Conservation (phyloP, 1,139 yeast species). For the Yamadazyma mexicana region DNA sequence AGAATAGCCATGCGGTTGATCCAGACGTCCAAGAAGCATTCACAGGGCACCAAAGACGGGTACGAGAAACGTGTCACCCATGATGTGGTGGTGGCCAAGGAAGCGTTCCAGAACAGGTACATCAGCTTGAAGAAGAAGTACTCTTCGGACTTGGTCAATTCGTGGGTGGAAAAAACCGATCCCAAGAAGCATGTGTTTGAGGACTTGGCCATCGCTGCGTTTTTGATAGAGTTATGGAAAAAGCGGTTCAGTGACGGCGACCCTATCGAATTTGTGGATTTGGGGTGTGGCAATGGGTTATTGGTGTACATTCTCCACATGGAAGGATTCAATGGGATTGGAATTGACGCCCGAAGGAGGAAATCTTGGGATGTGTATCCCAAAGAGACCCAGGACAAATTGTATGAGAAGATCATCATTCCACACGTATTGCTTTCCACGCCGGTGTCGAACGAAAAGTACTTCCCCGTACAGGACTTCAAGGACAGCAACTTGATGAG, state of each 20-base stretch:
- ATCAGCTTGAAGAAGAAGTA: slow-evolving; percentile 79
- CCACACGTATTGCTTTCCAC: slow-evolving; percentile 72
- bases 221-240: slow-evolving; percentile 85
- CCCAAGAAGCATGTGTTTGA: slow-evolving; percentile 96
- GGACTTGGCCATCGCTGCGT: slow-evolving; percentile 94
- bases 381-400: slow-evolving; percentile 48
- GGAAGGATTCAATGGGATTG: slow-evolving; percentile 84
- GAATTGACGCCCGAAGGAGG: slow-evolving; percentile 86
- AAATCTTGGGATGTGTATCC: slow-evolving; percentile 87
- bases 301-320: slow-evolving; percentile 69
- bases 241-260: slow-evolving; percentile 50
- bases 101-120: slow-evolving; percentile 80
- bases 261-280: slow-evolving; percentile 71
- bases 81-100: slow-evolving; percentile 82
- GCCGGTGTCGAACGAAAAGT: slow-evolving; percentile 53
- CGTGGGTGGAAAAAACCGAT: slow-evolving; percentile 92
- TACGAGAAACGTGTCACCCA: slow-evolving; percentile 87
- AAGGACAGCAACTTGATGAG: slow-evolving; percentile 58
- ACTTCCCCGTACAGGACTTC: slow-evolving; percentile 49
- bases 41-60: slow-evolving; percentile 79
- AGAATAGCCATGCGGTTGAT: slow-evolving; percentile 81
- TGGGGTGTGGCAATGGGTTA: slow-evolving; percentile 96
- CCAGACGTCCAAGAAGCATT: slow-evolving; percentile 80
- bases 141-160: slow-evolving; percentile 71
- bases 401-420: slow-evolving; percentile 76